A percentile compares a stretch with the other conserved stretches of the same genome.
Evolutionary conservation across 1,139 yeast species (phyloP).

Genomic region (Candida glucosophila): DNA sequence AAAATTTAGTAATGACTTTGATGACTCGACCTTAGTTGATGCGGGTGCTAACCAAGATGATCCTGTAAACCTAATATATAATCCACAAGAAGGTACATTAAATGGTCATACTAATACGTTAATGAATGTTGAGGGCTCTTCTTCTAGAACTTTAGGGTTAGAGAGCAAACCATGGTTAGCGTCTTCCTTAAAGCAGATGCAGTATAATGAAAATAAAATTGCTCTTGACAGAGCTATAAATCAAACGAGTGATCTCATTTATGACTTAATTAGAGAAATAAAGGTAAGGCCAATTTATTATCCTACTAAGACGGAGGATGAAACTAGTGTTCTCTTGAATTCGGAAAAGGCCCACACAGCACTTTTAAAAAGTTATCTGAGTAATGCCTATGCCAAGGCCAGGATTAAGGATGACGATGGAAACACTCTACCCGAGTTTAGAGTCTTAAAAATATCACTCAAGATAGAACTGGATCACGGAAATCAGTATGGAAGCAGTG

Average conservation of each 20-base stretch:
- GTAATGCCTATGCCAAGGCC: conserved; percentile 20
- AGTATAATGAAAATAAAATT: conserved; percentile 59
- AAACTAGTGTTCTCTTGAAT: conserved; percentile 29
- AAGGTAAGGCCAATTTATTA: conserved; percentile 55
- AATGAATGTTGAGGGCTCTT: too few relatives aligned
- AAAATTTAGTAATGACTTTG: too few relatives aligned
- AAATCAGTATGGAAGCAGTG: conserved; percentile 27
- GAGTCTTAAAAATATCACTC: conserved; percentile 55
- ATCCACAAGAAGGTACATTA: too few relatives aligned
- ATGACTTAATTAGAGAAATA: conserved; percentile 50
- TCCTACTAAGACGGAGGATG: conserved; percentile 39
- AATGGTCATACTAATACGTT: too few relatives aligned
- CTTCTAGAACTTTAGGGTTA: too few relatives aligned
- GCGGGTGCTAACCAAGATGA: too few relatives aligned
- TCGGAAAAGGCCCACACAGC: conserved; percentile 43
- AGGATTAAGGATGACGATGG: conserved; percentile 13
- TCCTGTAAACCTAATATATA: too few relatives aligned
- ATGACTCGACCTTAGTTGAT: too few relatives aligned
- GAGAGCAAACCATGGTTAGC: too few relatives aligned
- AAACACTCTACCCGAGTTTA: conserved; percentile 34
- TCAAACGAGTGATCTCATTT: conserved; percentile 44
- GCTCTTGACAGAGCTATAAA: conserved; percentile 57
- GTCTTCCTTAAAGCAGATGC: too few relatives aligned
- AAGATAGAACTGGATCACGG: conserved; percentile 38
- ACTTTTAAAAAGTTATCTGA: conserved; percentile 36